Base-by-base conservation (phyloP, 108 stramenopile species). In the Cylindrotheca closterium region DNA sequence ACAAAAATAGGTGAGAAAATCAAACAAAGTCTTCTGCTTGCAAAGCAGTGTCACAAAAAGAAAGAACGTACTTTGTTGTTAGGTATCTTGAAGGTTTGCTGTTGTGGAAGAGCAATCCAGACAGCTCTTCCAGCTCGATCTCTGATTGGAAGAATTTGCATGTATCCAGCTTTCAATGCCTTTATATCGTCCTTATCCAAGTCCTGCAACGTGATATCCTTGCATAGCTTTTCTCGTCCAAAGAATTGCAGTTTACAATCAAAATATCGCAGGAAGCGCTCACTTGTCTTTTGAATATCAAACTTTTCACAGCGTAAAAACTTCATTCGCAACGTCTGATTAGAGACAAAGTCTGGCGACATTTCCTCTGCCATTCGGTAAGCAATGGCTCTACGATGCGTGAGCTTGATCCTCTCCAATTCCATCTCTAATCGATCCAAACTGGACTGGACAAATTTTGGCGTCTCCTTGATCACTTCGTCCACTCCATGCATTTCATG, bases 171-270 rank as follows among this genome's bases (percentile, higher is more conserved):
- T 4, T 21, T 25, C 29, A 65, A 27, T n/a, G 24, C 2, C 22
- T 55, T 45, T 34, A 55, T 55, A 32, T 65, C 65, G 22, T 65
- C 65, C 10, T 1, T 19, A 17, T 45, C 28, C 10, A 70, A 33
- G 28, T 70, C 69, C n/a, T 61, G 24, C 0, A 62, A 15, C 19
- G 59, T 54, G 30, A 61, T 46, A 8, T 48, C 19, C 21, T 32
- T 52, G 15, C 32, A 54, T 27, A 61, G 33, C 26, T 29, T 49
- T 10, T 70, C 37, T 10, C 24, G 10, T 0, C 69, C 69, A 55
- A 70, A 70, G 8, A 70, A 25, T 23, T 70, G 24, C 17, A 42
- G 23, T 33, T 70, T 70, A 17, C 28, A 49, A 12, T 70, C 69
- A 54, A 60, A 70, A 42, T 31, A 58, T 1, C 57, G 28, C 7